phyloP scores from a whole-genome alignment of 345 rosid genomes.

The Angophora floribunda region DNA sequence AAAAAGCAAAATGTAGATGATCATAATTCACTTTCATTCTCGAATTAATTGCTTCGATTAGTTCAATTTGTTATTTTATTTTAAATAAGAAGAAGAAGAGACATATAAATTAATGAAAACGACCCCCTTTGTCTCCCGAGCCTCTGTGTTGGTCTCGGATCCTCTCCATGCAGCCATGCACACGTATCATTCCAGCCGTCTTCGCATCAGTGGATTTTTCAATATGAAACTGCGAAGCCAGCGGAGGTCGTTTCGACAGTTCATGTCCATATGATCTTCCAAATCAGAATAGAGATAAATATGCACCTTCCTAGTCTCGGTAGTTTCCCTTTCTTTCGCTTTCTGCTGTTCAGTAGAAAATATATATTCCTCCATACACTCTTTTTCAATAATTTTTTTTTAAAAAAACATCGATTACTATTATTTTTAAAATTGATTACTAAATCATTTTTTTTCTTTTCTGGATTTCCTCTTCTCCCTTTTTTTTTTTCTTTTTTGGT shows the following conservation, averaged over 20 bases:
- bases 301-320: background rate
- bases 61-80: background rate
- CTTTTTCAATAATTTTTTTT: too few species aligned
- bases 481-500: too few species aligned
- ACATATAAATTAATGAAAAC: background rate
- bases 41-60: background rate
- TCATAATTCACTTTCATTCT: background rate
- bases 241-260: background rate
- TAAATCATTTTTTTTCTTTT: too few species aligned
- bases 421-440: too few species aligned
- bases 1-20: accelerated
- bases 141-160: background rate
- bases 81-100: background rate
- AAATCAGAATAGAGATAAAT: background rate
- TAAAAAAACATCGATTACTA: too few species aligned
- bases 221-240: background rate
- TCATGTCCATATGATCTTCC: background rate
- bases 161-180: background rate
- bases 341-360: background rate
- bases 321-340: background rate
- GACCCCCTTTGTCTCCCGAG: background rate
- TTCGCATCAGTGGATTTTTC: background rate
- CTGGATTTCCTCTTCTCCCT: too few species aligned
- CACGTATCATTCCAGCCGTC: background rate
- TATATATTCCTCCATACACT: too few species aligned